Base-by-base conservation (phyloP, 1,139 yeast genomes). In the Geotrichum klebahnii region DNA sequence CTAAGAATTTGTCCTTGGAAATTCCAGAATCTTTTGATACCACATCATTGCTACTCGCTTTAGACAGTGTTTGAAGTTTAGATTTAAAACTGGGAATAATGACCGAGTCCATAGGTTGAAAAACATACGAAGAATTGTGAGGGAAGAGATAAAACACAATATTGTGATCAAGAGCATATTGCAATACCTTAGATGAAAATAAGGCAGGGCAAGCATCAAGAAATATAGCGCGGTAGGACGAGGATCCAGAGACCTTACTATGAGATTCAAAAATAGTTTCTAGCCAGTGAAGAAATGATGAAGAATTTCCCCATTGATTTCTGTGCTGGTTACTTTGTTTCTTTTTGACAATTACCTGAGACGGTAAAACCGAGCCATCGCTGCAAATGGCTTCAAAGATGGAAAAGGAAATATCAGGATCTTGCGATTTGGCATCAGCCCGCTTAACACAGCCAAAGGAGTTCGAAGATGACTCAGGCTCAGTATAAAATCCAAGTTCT, bases 121-220 rank as follows among this genome's bases (percentile, higher is more conserved):
- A 24, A 6, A 31, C 38, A 19, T 28, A 23, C n/a, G 37, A 17
- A 10, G 46, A 26, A 24, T 48, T 44, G 9, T 28, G 41, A 2
- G 54, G 54, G 10, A 51, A 41, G 2, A 51, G 39, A 32, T 33
- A 43, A 35, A 51, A 48, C 3, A 51, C 23, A 29, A 51, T 51
- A 9, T 37, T 23, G 32, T 51, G 37, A 14, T 51, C 47, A 8
- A 48, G 38, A 2, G 54, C 52, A 48, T 41, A 51, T 14, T 44
- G 46, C 19, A 51, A 33, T 9, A 51, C 54, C n/a, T 37, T n/a
- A 4, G 50, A 26, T 5, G 54, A 51, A 44, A 51, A 51, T 5
- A 48, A 28, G n/a, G 23, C 26, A 5, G 50, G 43, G 22, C 34
- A 41, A 5, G 50, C 36, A 3, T 51, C 54, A 34, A 51, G 23